Percentiles rank a stretch among this genome's conserved stretches.
These are phyloP conservation scores for Solanum chaucha DNA, from an alignment of 257 asterid species.

Conservation along the genomic window DNA sequence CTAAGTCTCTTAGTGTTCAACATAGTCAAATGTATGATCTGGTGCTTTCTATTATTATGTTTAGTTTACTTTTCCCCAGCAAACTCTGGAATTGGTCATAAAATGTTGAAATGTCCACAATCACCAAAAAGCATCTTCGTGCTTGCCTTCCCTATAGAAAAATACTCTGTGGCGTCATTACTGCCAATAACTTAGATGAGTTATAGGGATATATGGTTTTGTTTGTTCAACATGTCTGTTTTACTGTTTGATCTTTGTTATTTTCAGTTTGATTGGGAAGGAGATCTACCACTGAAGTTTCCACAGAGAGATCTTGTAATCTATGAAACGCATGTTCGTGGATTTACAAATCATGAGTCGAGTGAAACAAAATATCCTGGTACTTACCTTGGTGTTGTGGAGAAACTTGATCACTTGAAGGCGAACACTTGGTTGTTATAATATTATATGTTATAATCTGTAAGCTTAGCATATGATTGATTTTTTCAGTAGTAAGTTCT, in stretches of 20 bases:
- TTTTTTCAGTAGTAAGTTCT: background rate
- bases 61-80: background rate
- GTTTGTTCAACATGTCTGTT: background rate
- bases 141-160: background rate
- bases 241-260: slow-evolving; percentile 1
- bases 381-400: slow-evolving; percentile 74
- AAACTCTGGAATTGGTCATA: background rate
- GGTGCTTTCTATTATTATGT: background rate
- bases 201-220: background rate
- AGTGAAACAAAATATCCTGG: slow-evolving; percentile 71
- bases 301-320: slow-evolving; percentile 68
- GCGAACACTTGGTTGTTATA: slow-evolving; percentile 25
- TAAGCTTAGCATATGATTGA: background rate
- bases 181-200: background rate
- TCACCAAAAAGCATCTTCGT: background rate
- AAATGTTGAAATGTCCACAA: background rate
- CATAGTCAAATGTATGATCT: background rate
- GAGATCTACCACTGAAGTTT: slow-evolving; percentile 70
- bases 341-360: slow-evolving; percentile 84
- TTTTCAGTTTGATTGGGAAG: slow-evolving; percentile 98
- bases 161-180: background rate
- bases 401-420: slow-evolving; percentile 90
- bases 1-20: background rate
- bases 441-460: background rate
- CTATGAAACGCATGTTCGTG: slow-evolving; percentile 96